Conservation (phyloP, 1,284 basidiomycete species). For the Sparassis latifolia region DNA sequence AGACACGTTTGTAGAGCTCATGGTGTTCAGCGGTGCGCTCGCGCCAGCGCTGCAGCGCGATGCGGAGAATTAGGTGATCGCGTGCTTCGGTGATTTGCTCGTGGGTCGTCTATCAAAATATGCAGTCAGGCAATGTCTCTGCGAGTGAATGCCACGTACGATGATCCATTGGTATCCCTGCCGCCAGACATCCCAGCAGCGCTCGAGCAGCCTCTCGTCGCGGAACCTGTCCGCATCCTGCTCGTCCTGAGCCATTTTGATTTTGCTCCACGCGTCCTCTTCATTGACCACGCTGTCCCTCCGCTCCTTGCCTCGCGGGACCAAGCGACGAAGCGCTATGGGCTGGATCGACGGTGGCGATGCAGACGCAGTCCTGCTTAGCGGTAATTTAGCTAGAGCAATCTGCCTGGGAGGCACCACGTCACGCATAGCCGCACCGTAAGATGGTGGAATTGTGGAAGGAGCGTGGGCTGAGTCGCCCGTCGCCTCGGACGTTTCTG, state of each 20-base stretch:
- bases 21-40: slow-evolving; percentile 29
- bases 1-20: slow-evolving; percentile 35
- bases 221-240: slow-evolving; percentile 65
- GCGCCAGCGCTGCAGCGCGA: slow-evolving; percentile 54
- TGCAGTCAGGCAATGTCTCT: neutral
- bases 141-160: slow-evolving; percentile 36
- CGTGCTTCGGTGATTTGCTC: slow-evolving; percentile 53
- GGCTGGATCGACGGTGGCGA: slow-evolving; percentile 6
- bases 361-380: slow-evolving; percentile 1
- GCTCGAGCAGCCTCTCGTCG: slow-evolving; percentile 52
- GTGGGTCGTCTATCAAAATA: slow-evolving; percentile 47
- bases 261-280: slow-evolving; percentile 71
- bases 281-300: slow-evolving; percentile 48
- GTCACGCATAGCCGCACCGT: slow-evolving; percentile 36
- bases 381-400: slow-evolving; percentile 8
- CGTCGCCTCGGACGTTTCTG: slow-evolving; percentile 32
- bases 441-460: slow-evolving; percentile 47
- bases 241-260: slow-evolving; percentile 62
- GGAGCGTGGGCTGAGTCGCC: slow-evolving; percentile 27
- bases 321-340: slow-evolving; percentile 25
- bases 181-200: slow-evolving; percentile 67
- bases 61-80: slow-evolving; percentile 51
- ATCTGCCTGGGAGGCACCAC: slow-evolving; percentile 5
- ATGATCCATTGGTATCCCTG: slow-evolving; percentile 62
- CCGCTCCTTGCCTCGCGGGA: slow-evolving; percentile 27